These are phyloP conservation scores for Besnoitia besnoiti DNA, from an alignment of 169 alveolate genomes.

Conservation along the genomic window DNA sequence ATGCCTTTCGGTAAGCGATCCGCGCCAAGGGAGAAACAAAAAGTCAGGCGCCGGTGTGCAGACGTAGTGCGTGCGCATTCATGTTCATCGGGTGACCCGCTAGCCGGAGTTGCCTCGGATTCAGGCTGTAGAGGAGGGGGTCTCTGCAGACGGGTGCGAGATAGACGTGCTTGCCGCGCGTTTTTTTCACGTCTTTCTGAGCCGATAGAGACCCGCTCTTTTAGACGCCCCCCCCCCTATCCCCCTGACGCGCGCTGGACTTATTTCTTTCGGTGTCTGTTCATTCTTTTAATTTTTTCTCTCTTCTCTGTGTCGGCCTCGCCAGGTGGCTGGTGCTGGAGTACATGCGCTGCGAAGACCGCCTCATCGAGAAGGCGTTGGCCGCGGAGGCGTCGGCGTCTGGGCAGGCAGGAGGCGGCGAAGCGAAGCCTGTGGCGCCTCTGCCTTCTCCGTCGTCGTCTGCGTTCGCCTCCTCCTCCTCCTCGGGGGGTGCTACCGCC, in stretches of 20 bases:
- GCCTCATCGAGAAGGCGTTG: background rate
- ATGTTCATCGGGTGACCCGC: no score
- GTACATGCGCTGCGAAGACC: conserved; percentile 42
- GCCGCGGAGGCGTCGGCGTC: background rate
- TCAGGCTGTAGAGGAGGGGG: no score
- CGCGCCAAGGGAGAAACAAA: no score
- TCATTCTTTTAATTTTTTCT: background rate
- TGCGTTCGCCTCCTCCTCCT: background rate
- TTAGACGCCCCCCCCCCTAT: no score
- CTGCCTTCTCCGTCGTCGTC: background rate
- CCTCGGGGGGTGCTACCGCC: background rate
- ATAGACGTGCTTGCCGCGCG: background rate
- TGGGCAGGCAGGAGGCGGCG: background rate
- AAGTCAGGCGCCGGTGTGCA: no score
- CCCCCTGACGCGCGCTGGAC: no score
- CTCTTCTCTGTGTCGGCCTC: background rate
- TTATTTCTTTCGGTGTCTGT: background rate
- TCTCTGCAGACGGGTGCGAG: background rate
- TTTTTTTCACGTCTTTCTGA: no score
- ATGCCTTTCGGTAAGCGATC: conserved; percentile 5
- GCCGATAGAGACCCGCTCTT: no score
- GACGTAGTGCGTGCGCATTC: no score
- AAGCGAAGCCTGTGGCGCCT: background rate
- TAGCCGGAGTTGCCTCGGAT: no score
- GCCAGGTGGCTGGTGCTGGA: conserved; percentile 43